Conservation (phyloP, 2,329 filamentous ascomycete genomes). For the Cryphonectria parasitica region DNA sequence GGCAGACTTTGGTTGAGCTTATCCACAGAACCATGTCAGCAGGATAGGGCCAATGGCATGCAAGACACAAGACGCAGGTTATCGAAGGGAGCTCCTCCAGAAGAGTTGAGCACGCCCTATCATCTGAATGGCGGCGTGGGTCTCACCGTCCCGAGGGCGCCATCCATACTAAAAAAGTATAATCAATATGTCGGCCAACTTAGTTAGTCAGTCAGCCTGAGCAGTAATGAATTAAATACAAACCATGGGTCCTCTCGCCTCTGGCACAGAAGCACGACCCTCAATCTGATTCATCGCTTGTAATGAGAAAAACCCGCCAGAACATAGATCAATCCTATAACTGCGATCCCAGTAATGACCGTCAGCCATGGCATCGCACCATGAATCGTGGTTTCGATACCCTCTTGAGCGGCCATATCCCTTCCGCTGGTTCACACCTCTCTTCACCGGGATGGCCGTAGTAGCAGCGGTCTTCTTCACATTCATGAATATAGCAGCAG, state of each 20-base stretch:
- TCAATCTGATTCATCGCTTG: not conserved
- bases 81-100: not conserved
- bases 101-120: not conserved
- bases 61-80: not conserved
- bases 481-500: conserved; percentile 23
- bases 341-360: not conserved
- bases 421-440: conserved; percentile 27
- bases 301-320: not conserved
- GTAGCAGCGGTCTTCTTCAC: conserved; percentile 15
- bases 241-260: not conserved
- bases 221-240: not conserved
- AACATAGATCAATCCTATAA: not conserved
- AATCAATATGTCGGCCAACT: not conserved
- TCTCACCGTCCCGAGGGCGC: not conserved
- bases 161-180: not conserved
- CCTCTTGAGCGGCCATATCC: conserved; percentile 25
- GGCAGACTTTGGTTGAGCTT: not conserved
- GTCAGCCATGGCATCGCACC: conserved; percentile 2
- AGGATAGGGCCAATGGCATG: not conserved
- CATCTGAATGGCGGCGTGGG: not conserved
- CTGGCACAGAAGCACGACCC: no score
- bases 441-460: conserved; percentile 4
- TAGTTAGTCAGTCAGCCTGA: not conserved
- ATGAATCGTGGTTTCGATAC: conserved; percentile 21
- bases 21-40: conserved; percentile 2